Evolutionary conservation across 441 rosid genomes (phyloP).

Genomic region (Biscutella laevigata): DNA sequence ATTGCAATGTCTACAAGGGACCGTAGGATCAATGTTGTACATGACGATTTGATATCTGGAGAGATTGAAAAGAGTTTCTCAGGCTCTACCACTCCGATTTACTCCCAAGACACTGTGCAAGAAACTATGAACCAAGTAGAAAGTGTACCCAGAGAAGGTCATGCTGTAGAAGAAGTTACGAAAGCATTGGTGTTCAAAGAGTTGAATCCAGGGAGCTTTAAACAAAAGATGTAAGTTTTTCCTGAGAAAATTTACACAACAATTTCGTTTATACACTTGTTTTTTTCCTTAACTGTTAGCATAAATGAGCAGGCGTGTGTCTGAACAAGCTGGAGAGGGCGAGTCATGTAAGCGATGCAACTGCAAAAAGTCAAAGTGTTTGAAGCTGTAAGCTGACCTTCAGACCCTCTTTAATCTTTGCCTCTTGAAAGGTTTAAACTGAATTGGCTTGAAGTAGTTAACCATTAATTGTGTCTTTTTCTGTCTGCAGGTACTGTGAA

Average conservation of each 20-base stretch:
- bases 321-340: conserved; percentile 58
- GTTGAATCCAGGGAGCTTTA: conserved; percentile 49
- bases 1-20: conserved; percentile 49
- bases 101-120: conserved; percentile 19
- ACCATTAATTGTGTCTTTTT: background rate
- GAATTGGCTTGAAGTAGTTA: background rate
- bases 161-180: conserved; percentile 22
- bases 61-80: conserved; percentile 31
- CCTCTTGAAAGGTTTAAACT: background rate
- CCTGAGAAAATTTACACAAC: conserved; percentile 35
- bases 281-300: conserved; percentile 33
- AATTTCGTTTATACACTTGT: background rate
- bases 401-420: background rate
- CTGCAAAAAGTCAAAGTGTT: conserved; percentile 95
- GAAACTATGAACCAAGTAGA: conserved; percentile 43
- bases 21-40: conserved; percentile 28
- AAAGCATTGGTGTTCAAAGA: conserved; percentile 39
- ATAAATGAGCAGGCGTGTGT: conserved; percentile 60
- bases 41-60: conserved; percentile 37
- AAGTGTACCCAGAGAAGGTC: conserved; percentile 23
- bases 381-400: conserved; percentile 77
- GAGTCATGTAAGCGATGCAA: conserved; percentile 92
- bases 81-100: conserved; percentile 23
- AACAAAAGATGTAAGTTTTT: conserved; percentile 57
- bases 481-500: conserved; percentile 78